These are phyloP conservation scores for Macrophomina phaseolina DNA, from an alignment of 2,329 filamentous ascomycete species.

Conservation along the genomic window DNA sequence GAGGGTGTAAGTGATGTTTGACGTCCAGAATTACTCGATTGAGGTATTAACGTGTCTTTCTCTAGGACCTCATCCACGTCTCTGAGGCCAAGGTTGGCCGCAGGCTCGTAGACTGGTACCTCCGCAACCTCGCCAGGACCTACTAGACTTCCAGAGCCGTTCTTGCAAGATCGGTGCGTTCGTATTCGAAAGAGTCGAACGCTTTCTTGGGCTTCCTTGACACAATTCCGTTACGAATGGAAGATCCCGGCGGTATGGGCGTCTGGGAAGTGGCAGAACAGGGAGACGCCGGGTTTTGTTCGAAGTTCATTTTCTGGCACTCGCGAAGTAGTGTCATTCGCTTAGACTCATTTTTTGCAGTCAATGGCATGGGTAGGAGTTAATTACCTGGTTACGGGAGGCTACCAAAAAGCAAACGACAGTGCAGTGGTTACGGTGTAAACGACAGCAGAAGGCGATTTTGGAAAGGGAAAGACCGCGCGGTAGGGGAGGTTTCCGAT, in stretches of 20 bases:
- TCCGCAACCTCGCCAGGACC: conserved; percentile 92
- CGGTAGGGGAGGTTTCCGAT: no score
- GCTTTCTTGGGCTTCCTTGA: neutral
- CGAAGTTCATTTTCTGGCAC: neutral
- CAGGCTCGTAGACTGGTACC: conserved; percentile 98
- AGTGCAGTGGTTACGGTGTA: no score
- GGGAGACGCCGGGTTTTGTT: neutral
- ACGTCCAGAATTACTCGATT: neutral
- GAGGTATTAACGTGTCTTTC: conserved; percentile 5
- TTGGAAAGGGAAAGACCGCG: no score
- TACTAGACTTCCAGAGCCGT: conserved; percentile 65
- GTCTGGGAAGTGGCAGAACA: neutral
- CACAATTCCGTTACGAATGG: neutral
- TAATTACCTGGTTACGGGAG: no score
- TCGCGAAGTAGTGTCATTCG: neutral
- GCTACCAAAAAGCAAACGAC: no score
- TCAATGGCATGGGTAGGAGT: no score
- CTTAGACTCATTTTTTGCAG: no score
- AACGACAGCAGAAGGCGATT: no score
- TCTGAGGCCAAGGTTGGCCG: conserved; percentile 98
- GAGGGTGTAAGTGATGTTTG: conserved; percentile 72
- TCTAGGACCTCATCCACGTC: conserved; percentile 92
- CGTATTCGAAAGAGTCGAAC: neutral
- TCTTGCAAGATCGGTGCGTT: neutral
- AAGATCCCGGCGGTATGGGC: neutral